phyloP scores from a whole-genome alignment of 2,329 filamentous ascomycete species.

The Neonectria coccinea region DNA sequence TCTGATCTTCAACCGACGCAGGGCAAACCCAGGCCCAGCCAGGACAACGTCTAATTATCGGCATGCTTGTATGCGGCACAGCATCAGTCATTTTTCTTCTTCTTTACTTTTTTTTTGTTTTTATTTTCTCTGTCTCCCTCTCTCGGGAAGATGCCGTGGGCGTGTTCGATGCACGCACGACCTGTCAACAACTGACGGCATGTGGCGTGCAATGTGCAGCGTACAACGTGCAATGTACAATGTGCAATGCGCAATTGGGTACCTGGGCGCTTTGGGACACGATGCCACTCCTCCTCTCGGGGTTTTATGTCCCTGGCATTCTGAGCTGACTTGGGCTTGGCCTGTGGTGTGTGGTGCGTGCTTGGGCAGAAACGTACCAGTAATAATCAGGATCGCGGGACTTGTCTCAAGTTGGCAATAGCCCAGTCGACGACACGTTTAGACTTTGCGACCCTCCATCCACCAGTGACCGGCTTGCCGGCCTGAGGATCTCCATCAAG shows the following conservation, averaged over 20 bases:
- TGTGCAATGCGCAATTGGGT: slow-evolving; percentile 13
- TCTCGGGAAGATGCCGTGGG: slow-evolving; percentile 10
- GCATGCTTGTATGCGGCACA: slow-evolving; percentile 26
- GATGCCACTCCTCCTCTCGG: background rate
- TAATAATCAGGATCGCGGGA: slow-evolving; percentile 39
- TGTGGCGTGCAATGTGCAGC: slow-evolving; percentile 9
- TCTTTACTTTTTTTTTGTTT: slow-evolving; percentile 1
- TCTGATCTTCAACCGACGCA: slow-evolving; percentile 31
- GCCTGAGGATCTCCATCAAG: slow-evolving; percentile 32
- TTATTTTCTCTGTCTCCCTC: slow-evolving; percentile 3
- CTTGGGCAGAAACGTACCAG: slow-evolving; percentile 39
- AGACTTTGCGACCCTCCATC: slow-evolving; percentile 35
- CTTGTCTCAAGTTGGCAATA: slow-evolving; percentile 45
- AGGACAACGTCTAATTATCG: slow-evolving; percentile 24
- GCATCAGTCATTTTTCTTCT: slow-evolving; percentile 14
- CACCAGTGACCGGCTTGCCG: slow-evolving; percentile 27
- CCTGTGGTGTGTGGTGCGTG: slow-evolving; percentile 27
- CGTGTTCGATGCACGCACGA: background rate
- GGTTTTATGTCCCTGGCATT: slow-evolving; percentile 12
- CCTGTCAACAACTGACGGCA: slow-evolving; percentile 11
- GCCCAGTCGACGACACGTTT: slow-evolving; percentile 40
- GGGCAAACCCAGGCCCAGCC: slow-evolving; percentile 25
- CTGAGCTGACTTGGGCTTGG: slow-evolving; percentile 29
- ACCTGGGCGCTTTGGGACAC: background rate
- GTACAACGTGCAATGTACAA: slow-evolving; percentile 4